Conservation (phyloP, 164 flowering plant genomes). For the Vitis vinifera region DNA sequence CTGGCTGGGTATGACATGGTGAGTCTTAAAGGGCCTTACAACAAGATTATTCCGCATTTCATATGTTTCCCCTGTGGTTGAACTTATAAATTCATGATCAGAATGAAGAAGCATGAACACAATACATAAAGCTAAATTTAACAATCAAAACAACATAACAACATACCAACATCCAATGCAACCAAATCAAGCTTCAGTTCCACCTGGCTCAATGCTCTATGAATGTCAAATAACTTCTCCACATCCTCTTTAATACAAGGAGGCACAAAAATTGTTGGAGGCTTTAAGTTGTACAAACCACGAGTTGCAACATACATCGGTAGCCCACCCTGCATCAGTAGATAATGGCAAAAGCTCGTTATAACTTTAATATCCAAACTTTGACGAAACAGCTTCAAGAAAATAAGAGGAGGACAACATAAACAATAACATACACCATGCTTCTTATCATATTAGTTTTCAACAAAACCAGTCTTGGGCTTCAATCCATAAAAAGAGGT, state of each 20-base stretch:
- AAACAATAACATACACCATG: too few species aligned
- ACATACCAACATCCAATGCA: conserved; percentile 83
- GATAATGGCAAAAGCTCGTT: not conserved
- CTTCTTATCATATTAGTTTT: too few species aligned
- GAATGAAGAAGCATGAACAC: not conserved
- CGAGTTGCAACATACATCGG: conserved; percentile 99
- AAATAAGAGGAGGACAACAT: not conserved
- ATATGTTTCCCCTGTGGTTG: conserved; percentile 81
- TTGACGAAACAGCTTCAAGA: not conserved
- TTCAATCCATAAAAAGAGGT: too few species aligned
- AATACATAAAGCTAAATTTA: not conserved
- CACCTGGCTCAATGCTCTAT: conserved; percentile 72
- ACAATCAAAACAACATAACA: conserved; percentile 18
- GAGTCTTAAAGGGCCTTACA: conserved; percentile 81
- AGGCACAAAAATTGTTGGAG: conserved; percentile 91
- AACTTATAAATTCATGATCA: not conserved
- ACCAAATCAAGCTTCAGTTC: conserved; percentile 81
- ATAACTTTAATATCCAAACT: not conserved
- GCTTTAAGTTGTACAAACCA: conserved; percentile 83
- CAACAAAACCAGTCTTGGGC: too few species aligned
- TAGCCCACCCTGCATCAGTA: conserved; percentile 77
- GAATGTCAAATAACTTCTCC: conserved; percentile 83
- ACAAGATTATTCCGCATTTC: conserved; percentile 89
- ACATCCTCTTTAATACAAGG: conserved; percentile 90
- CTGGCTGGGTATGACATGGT: conserved; percentile 98